Base-by-base conservation (phyloP, 352 stramenopile genomes). In the Phytophthora nicotianae region DNA sequence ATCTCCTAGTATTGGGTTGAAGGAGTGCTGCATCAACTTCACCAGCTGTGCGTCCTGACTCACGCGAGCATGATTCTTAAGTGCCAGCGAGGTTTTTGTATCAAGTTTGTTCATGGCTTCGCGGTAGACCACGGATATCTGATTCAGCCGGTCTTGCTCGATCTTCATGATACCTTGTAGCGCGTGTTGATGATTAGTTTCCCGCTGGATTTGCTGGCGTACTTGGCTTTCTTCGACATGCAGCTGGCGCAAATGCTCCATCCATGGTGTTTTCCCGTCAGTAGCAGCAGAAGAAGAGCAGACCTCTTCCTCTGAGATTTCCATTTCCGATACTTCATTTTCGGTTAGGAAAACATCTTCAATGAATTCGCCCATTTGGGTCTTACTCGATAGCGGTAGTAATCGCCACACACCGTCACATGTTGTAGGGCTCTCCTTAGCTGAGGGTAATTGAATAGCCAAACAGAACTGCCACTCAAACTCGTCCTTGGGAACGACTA, bases 141-240 rank as follows among this genome's bases (percentile, higher is more conserved):
- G 62, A 52, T 71, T 79, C 11, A 93, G 52, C 3, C 80, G 79
- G 45, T 90, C 80, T 43, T 86, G 78, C 59, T 93, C 82, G 29
- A 90, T 88, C 60, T 83, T 85, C 41, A 90, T 78, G 13, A 93
- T 85, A 6, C 72, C 77, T 35, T 91, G 70, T n/a, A 93, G 61
- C 3, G 80, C 78, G 20, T 75, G 69, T 17, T 88, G 72, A 13
- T 86, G 74, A 19, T 90, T 86, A 0, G 68, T 73, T 53, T 89
- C 78, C 5, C 62, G 57, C 49, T 82, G 75, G 50, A 90, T 81
- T 14, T 72, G 70, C 26, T 80, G 70, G 21, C 83, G 80, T 43
- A 93, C 67, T 21, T 68, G 54, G 13, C 61, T 62, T 68, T 93
- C 84, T 37, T 89, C 74, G 9, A 54, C 51, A 35, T 93, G 80